These are phyloP conservation scores for Aureobasidium sp. DNA, from an alignment of 2,329 filamentous ascomycete genomes.

Conservation along the genomic window DNA sequence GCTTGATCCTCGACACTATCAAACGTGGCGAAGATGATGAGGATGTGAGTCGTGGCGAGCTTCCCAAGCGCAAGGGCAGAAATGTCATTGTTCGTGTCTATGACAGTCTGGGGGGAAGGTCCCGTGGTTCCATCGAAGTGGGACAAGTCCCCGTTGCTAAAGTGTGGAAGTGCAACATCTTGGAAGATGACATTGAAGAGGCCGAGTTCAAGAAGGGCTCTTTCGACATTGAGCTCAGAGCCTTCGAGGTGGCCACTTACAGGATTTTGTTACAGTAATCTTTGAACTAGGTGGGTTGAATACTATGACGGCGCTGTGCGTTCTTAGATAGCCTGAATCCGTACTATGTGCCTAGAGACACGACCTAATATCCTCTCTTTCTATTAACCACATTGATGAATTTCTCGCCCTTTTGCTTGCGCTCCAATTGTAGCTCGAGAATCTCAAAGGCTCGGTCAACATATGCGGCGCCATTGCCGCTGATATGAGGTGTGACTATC, in stretches of 20 bases:
- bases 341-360: background rate
- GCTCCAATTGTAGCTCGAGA: slow-evolving; percentile 50
- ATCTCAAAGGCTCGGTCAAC: slow-evolving; percentile 51
- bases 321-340: background rate
- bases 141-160: slow-evolving; percentile 62
- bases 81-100: slow-evolving; percentile 82
- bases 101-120: slow-evolving; percentile 78
- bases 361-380: slow-evolving; percentile 51
- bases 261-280: slow-evolving; percentile 28
- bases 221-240: slow-evolving; percentile 33
- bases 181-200: slow-evolving; percentile 79
- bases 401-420: slow-evolving; percentile 45
- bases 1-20: slow-evolving; percentile 76
- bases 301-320: background rate
- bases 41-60: slow-evolving; percentile 46
- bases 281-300: background rate
- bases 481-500: slow-evolving; percentile 62
- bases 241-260: slow-evolving; percentile 34
- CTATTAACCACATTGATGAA: slow-evolving; percentile 58
- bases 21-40: slow-evolving; percentile 68
- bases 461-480: slow-evolving; percentile 49
- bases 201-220: slow-evolving; percentile 43
- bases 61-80: slow-evolving; percentile 59
- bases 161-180: slow-evolving; percentile 74
- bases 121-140: slow-evolving; percentile 62